Base-by-base conservation (phyloP, 257 asterid genomes). In the Petunia secreta region DNA sequence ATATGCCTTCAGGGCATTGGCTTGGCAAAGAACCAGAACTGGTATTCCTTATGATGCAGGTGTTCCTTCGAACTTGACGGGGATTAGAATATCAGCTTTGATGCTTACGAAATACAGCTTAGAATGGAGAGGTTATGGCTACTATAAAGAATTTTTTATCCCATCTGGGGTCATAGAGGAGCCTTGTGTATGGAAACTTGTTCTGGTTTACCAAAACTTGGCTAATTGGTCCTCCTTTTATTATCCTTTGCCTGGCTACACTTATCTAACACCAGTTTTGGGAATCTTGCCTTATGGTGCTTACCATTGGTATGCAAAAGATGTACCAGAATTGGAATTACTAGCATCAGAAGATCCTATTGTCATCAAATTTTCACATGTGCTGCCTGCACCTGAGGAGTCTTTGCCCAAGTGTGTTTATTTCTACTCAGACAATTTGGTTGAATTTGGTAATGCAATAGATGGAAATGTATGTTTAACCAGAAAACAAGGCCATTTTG, bases 21-120 rank as follows among this genome's bases (percentile, higher is more conserved):
- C 59, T 1, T 37, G 88, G 83, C 95, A 93, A 3, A 88, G 80
- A 80, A 48, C 25, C 43, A 69, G 43, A 16, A 92, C 95, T 3
- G 98, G 99, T 79, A 36, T 82, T 34, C 84, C 89, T 37, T 93
- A 79, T 58, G 89, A 90, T 8, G 98, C 89, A 3, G 16, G 25
- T 9, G 90, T 85, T 40, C 97, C 98, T 3, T 60, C 91, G 79
- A 91, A 91, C 50, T 60, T 95, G 73, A 87, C 94, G 2, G 99
- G 99, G n/a, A 75, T 93, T 59, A 55, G 64, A 25, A 83, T 90
- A 83, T 88, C 96, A 77, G 97, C 97, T 63, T 53, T 95, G 88
- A 89, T 98, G 67, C 85, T 95, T 83, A 95, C 96, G 87, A 94
- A 97, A 85, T 94, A 97, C 34, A 91, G 93, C 86, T 79, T 95